A percentile compares a stretch with the other conserved stretches of the same genome.
phyloP scores from a whole-genome alignment of 2,329 filamentous ascomycete genomes.

The Hypoxylon sp. region DNA sequence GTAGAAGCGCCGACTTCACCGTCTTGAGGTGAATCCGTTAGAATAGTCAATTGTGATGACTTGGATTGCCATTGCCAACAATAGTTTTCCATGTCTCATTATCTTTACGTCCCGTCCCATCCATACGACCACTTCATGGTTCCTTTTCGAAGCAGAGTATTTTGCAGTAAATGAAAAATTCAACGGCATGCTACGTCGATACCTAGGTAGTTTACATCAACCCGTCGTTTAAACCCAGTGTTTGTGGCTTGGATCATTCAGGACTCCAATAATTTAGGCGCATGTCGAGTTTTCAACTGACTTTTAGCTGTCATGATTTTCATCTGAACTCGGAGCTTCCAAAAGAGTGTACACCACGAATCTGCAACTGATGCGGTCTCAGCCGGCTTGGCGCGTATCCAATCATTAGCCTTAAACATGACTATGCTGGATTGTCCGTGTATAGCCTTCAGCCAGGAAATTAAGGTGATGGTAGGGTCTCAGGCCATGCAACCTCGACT shows the following conservation, averaged over 20 bases:
- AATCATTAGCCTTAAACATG: constrained; percentile 11
- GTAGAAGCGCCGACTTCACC: constrained; percentile 34
- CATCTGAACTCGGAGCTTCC: constrained; percentile 9
- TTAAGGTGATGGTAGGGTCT: constrained; percentile 1
- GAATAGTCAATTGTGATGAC: constrained; percentile 6
- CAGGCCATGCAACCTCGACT: constrained; percentile 9
- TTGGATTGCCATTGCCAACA: no score
- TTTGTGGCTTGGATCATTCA: constrained; percentile 5
- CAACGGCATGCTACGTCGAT: constrained; percentile 5
- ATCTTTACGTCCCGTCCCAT: no score
- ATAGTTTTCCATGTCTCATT: no score
- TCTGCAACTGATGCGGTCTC: constrained; percentile 10
- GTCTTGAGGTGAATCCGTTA: constrained; percentile 14
- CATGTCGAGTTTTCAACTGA: constrained; percentile 4
- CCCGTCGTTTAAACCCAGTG: constrained; percentile 1
- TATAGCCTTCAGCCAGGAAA: constrained; percentile 9
- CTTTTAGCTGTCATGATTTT: no score
- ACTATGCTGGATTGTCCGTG: constrained; percentile 9
- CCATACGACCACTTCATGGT: no score
- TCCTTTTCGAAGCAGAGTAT: no score
- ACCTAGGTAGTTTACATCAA: no score
- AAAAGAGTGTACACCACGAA: constrained; percentile 10
- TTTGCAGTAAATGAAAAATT: neutral
- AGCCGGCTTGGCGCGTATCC: constrained; percentile 26
- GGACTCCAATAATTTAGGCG: constrained; percentile 1